Base-by-base conservation (phyloP, 2,329 filamentous ascomycete genomes). In the Orbilia brochopaga region DNA sequence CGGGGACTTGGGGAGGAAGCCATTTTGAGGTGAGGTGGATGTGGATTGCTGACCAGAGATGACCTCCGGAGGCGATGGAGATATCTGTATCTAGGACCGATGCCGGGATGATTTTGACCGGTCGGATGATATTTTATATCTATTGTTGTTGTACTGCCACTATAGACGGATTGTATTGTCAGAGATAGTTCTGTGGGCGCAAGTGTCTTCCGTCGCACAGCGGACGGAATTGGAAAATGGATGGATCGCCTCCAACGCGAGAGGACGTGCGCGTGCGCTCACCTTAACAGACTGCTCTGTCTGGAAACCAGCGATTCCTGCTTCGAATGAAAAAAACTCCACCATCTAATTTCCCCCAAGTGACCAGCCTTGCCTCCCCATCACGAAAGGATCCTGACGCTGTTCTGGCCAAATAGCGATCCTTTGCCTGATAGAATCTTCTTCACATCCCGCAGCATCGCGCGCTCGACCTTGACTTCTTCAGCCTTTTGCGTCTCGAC, bases 21-120 rank as follows among this genome's bases (percentile, higher is more conserved):
- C 60, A 64, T 51, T 64, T 64, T 30, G 60, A 64, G 42, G 42
- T 56, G 13, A 30, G 27, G 13, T 64, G 60, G 60, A 32, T 40
- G n/a, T 64, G 60, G 60, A 21, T 51, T 32, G 35, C 42, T 23
- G 59, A 55, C 40, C 5, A 17, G n/a, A 11, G n/a, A 42, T 42
- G n/a, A 17, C 11, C n/a, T n/a, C 7, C 32, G 15, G 27, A 54
- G n/a, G 23, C 5, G 19, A 48, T 50, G 30, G n/a, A 55, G 27
- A 21, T 27, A 17, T 51, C 4, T 46, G 42, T 46, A 46, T 46
- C 4, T 46, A 46, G 15, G 13, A 46, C 5, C 13, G 42, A 13
- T 15, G 3, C 19, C 15, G 13, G 15, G 42, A n/a, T 46, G 37
- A 42, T 6, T 42, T 42, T 4, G 37, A 42, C n/a, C 37, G 37